phyloP scores from a whole-genome alignment of 192 early-diverging fungal species.

The Bifiguratus adelaidae region DNA sequence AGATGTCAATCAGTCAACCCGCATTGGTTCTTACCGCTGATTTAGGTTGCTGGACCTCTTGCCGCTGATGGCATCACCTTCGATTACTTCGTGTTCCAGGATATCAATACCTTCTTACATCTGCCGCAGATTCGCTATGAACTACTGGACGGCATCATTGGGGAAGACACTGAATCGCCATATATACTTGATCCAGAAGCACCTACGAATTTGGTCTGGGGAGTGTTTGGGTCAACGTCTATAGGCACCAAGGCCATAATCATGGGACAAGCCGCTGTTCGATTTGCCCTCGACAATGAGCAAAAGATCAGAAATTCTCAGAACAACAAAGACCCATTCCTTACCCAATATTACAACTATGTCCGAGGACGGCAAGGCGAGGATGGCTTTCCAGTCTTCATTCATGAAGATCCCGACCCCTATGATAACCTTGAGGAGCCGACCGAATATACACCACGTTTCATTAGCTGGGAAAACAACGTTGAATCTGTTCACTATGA shows the following conservation, averaged over 20 bases:
- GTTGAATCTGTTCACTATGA: constrained; percentile 23
- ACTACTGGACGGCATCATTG: constrained; percentile 3
- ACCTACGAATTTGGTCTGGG: constrained; percentile 20
- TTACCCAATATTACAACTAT: constrained; percentile 13
- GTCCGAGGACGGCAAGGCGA: constrained; percentile 8
- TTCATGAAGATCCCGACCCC: constrained; percentile 10
- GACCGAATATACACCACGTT: constrained; percentile 8
- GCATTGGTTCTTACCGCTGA: background rate
- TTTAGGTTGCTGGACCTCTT: constrained; percentile 9
- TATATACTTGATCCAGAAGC: constrained; percentile 6
- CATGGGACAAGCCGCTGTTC: constrained; percentile 15
- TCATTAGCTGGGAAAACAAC: constrained; percentile 31
- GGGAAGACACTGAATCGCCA: constrained; percentile 10
- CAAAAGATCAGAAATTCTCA: constrained; percentile 5
- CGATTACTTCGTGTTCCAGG: constrained; percentile 28
- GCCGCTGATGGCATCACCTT: constrained; percentile 13
- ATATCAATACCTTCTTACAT: constrained; percentile 19
- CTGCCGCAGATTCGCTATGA: constrained; percentile 11
- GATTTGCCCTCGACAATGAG: constrained; percentile 8
- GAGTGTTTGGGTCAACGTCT: constrained; percentile 7
- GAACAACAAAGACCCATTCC: constrained; percentile 3
- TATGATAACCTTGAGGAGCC: too few species aligned
- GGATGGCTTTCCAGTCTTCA: too few species aligned
- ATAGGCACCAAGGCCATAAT: constrained; percentile 13
- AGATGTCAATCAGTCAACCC: background rate